Evolutionary conservation across 2,329 filamentous ascomycete species (phyloP), one percentile per base, ranked within the genome.

Genomic region (Colletotrichum orchidophilum): DNA sequence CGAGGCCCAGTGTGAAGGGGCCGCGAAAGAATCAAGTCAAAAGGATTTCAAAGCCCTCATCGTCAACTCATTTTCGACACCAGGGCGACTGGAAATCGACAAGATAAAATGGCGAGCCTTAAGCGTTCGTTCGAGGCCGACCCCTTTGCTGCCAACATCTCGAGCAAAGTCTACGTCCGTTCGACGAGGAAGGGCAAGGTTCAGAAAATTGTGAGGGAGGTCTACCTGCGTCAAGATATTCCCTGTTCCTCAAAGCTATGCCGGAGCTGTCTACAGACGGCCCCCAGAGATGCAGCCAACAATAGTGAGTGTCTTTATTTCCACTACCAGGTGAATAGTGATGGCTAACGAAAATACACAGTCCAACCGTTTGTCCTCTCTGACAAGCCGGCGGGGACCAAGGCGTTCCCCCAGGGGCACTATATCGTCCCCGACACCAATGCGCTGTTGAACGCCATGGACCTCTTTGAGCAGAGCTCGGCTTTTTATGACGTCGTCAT

Each of bases 401-500:
- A 92, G 78, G 83, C 87, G 39, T 98, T 94, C 78, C 93, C 94
- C 1, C 89, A 93, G 80, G 96, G 96, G 33, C 96, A 98, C 81
- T 99, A 99, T 80, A 87, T 99, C 52, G 88, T 99, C 42, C 96
- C 96, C 33, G 96, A 99, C 80, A 99, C 96, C 58, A 99, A 99
- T 84, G 95, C 94, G 53, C 90, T 99, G 63, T 88, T 99, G 61
- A 97, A 94, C 79, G 96, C 94, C 75, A 98, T 99, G 94, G 96
- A 99, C 79, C 86, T 98, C 21, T 98, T 99, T 77, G 96, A 99
- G 84, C 92, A 97, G 75, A 92, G 93, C 70, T 92, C 92, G 15
- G 94, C 94, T 3, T 98, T 99, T 77, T 96, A 96, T 82, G 96
- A 99, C 83, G 96, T 99, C n/a, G 90, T 99, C 71, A 92, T 99